Evolutionary conservation across 192 early-diverging fungal species (phyloP).

Genomic region (Coemansia sp.): DNA sequence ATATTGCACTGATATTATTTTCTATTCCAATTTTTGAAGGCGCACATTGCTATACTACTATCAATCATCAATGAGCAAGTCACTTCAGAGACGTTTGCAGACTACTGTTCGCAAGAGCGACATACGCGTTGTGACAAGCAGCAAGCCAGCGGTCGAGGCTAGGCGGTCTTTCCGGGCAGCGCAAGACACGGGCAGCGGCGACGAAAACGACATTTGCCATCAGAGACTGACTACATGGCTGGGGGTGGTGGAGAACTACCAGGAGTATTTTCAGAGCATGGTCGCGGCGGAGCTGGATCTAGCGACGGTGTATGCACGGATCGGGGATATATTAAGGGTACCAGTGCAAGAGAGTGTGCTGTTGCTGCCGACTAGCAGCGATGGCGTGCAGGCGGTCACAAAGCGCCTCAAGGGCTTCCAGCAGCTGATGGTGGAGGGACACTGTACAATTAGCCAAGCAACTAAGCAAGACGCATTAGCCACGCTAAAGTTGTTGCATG

Average conservation of each 20-base stretch:
- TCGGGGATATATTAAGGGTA: conserved; percentile 50
- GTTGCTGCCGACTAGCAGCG: conserved; percentile 23
- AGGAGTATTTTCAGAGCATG: conserved; percentile 52
- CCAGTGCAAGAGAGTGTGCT: conserved; percentile 35
- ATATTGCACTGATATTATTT: not conserved
- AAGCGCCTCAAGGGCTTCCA: conserved; percentile 41
- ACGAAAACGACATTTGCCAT: conserved; percentile 37
- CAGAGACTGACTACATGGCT: conserved; percentile 50
- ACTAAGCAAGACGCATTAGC: conserved; percentile 22
- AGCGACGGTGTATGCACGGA: conserved; percentile 52
- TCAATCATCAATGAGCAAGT: conserved; percentile 5
- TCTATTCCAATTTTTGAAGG: not conserved
- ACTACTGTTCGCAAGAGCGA: conserved; percentile 48
- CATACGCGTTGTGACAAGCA: conserved; percentile 35
- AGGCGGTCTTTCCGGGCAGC: conserved; percentile 27
- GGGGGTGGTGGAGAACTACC: conserved; percentile 41
- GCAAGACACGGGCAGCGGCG: conserved; percentile 43
- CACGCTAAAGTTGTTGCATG: conserved; percentile 19
- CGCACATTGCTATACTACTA: not conserved
- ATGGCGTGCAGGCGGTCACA: conserved; percentile 33
- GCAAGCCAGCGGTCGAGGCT: conserved; percentile 4
- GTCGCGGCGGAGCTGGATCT: conserved; percentile 52
- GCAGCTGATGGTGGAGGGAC: conserved; percentile 51
- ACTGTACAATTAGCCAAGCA: conserved; percentile 43
- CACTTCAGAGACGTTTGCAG: conserved; percentile 24